A percentile compares a stretch with the other conserved stretches of the same genome.
phyloP scores from a whole-genome alignment of 2,329 filamentous ascomycete species.

The Aspergillus bombycis region DNA sequence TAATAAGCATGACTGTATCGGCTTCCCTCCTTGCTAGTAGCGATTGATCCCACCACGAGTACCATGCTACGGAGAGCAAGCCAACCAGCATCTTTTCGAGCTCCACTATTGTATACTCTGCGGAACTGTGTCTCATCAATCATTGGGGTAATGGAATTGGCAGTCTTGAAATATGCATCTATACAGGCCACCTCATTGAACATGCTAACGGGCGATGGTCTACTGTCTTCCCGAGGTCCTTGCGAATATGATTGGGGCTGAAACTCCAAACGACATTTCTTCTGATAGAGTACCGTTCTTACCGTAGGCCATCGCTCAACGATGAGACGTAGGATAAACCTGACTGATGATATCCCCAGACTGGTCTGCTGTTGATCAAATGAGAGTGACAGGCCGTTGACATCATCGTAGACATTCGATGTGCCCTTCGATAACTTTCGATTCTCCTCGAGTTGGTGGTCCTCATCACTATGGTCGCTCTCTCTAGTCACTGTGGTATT shows the following conservation, averaged over 20 bases:
- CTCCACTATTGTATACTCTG: not conserved
- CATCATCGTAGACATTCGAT: not conserved
- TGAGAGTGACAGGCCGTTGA: not conserved
- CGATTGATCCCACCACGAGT: slow-evolving; percentile 11
- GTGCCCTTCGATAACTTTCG: not conserved
- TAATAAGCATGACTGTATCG: slow-evolving; percentile 8
- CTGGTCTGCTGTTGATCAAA: not conserved
- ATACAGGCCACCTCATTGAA: slow-evolving; percentile 3
- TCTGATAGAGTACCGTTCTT: not conserved
- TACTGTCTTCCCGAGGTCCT: not conserved
- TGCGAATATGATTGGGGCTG: not conserved
- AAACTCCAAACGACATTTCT: not conserved
- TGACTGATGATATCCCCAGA: not conserved
- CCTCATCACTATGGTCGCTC: not conserved
- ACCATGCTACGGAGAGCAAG: slow-evolving; percentile 13
- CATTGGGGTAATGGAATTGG: slow-evolving; percentile 11
- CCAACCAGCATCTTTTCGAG: slow-evolving; percentile 6
- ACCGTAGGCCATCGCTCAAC: slow-evolving; percentile 3
- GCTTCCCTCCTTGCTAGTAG: slow-evolving; percentile 7
- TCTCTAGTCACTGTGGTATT: not conserved
- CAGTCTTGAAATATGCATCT: slow-evolving; percentile 11
- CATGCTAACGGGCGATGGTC: not conserved
- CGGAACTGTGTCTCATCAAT: slow-evolving; percentile 11
- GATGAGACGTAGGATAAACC: not conserved
- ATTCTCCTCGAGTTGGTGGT: not conserved